Base-by-base conservation (phyloP, 2,329 filamentous ascomycete species). In the Fusarium annulatum region DNA sequence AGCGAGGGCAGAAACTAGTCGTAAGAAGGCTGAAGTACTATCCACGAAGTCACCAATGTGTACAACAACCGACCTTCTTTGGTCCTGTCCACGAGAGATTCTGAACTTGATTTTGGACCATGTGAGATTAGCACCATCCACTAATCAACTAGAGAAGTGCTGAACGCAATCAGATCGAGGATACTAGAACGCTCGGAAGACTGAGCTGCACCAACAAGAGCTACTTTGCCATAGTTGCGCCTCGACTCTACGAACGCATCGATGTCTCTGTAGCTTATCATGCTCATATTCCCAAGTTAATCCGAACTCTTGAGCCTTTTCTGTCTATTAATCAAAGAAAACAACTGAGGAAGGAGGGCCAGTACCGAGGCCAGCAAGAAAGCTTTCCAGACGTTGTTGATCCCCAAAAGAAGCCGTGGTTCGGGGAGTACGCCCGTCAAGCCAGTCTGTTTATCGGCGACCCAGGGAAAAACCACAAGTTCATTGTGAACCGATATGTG, bases 221-320 rank as follows among this genome's bases (percentile, higher is more conserved):
- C 26, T 75, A 60, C 33, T 51, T 78, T 33, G 41, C 61, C 1
- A 34, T 75, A 9, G 58, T 72, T 23, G 59, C 56, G 21, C 71
- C 73, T 10, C 67, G 23, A 5, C 65, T 78, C 14, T 66, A 75
- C 33, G 61, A 61, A 3, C 75, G 60, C 18, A 10, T 78, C 7
- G 34, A 58, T 3, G 45, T 71, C 5, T 48, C 23, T 9, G 61
- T 67, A 10, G 15, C 14, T 7, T 66, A 33, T 30, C 67, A 77
- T 15, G 58, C 67, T 3, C 65, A 76, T 39, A 74, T 77, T 33
- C 43, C 59, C 16, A 72, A 72, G 23, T 19, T 77, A 10, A 78
- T 76, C 11, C 74, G 70, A 10, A 51, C 55, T 0, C 51, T 77
- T 7, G 74, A 76, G 12, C 74, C 67, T 2, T 48, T 68, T 26